Evolutionary conservation across 2,329 filamentous ascomycete species (phyloP).

Genomic region (Xenoacremonium recifei): DNA sequence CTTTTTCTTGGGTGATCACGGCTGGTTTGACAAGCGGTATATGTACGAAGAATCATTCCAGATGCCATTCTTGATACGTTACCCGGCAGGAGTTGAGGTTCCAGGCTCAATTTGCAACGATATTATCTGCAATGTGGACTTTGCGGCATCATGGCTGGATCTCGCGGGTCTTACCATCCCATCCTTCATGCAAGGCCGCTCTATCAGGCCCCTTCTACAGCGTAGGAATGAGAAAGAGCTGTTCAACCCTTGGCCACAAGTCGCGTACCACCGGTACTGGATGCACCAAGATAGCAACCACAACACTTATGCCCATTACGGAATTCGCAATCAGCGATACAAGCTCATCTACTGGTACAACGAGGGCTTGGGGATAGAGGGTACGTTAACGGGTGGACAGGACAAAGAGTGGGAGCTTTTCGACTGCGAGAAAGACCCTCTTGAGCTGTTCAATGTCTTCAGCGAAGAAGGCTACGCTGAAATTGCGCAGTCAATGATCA

Average conservation of each 20-base stretch:
- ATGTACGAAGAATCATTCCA: conserved; percentile 58
- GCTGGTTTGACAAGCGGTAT: conserved; percentile 58
- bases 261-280: conserved; percentile 56
- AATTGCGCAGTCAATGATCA: conserved; percentile 39
- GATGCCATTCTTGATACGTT: conserved; percentile 52
- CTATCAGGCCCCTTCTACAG: conserved; percentile 38
- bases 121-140: conserved; percentile 54
- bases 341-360: conserved; percentile 59
- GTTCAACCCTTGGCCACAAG: conserved; percentile 52
- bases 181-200: conserved; percentile 51
- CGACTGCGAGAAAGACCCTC: conserved; percentile 47
- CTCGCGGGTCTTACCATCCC: conserved; percentile 40
- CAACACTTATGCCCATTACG: conserved; percentile 51
- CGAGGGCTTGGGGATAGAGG: conserved; percentile 44
- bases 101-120: conserved; percentile 41
- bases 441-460: conserved; percentile 50
- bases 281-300: conserved; percentile 53
- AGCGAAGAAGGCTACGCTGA: conserved; percentile 34
- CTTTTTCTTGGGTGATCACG: conserved; percentile 56
- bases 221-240: conserved; percentile 36
- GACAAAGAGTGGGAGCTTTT: conserved; percentile 55
- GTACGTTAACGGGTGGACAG: conserved; percentile 39
- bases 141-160: conserved; percentile 50
- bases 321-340: conserved; percentile 48
- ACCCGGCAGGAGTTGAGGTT: conserved; percentile 39